A percentile compares a stretch with the other conserved stretches of the same genome.
phyloP scores from a whole-genome alignment of 495 filamentous ascomycete genomes.

The Opeltia flavorubescens region DNA sequence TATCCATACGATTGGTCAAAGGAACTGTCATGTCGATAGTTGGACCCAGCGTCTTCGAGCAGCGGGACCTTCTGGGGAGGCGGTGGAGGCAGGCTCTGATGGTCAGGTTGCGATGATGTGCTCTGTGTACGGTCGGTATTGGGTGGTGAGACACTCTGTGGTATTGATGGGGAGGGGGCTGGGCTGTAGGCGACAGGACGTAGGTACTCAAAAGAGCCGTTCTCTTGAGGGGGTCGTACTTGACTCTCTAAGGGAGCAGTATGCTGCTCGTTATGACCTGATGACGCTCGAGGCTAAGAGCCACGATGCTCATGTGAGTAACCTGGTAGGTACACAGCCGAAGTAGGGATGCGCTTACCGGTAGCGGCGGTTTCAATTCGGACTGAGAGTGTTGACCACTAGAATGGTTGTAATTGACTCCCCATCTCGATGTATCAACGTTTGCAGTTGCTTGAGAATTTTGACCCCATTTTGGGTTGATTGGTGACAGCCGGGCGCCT shows the following conservation, averaged over 20 bases:
- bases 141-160: constrained; percentile 12
- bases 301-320: not conserved
- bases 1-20: no score
- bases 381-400: constrained; percentile 20
- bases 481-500: constrained; percentile 7
- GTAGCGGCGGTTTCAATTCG: constrained; percentile 26
- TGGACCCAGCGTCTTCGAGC: not conserved
- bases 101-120: not conserved
- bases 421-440: constrained; percentile 29
- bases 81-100: constrained; percentile 22
- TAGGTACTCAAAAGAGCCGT: not conserved
- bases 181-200: constrained; percentile 6
- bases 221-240: not conserved
- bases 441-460: constrained; percentile 13
- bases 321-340: not conserved
- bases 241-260: not conserved
- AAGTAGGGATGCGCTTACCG: constrained; percentile 21
- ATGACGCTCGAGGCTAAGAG: constrained; percentile 7
- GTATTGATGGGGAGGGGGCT: constrained; percentile 17
- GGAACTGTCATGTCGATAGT: not conserved
- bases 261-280: constrained; percentile 4
- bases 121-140: constrained; percentile 4
- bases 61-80: constrained; percentile 27
- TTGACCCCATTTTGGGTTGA: constrained; percentile 13
- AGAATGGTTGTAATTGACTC: constrained; percentile 31